These are phyloP conservation scores for Zymoseptoria brevis DNA, from an alignment of 2,329 filamentous ascomycete species.

Conservation along the genomic window DNA sequence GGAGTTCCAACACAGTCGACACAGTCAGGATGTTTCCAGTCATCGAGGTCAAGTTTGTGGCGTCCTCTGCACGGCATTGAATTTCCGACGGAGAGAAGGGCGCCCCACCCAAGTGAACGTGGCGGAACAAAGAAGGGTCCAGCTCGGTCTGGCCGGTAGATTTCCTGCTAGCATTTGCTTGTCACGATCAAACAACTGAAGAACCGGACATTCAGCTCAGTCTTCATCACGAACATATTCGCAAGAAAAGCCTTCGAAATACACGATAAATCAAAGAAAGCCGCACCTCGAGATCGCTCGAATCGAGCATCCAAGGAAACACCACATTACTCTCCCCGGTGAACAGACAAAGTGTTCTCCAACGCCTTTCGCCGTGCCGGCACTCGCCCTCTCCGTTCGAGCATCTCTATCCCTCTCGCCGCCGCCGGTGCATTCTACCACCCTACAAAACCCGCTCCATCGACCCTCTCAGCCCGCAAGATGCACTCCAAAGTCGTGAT, in stretches of 20 bases:
- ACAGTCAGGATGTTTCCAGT: too few relatives aligned
- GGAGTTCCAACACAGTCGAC: too few relatives aligned
- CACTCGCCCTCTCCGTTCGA: conserved; percentile 58
- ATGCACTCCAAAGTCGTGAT: conserved; percentile 91
- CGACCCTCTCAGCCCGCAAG: conserved; percentile 40
- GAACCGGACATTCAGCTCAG: neutral
- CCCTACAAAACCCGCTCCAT: conserved; percentile 32
- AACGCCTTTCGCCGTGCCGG: conserved; percentile 63
- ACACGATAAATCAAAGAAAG: neutral
- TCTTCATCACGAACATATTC: neutral
- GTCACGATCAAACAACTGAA: neutral
- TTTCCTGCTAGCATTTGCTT: neutral
- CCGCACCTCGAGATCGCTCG: neutral
- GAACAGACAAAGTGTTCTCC: conserved; percentile 74
- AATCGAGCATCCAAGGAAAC: neutral
- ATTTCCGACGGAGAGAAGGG: too few relatives aligned
- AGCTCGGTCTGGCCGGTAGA: neutral
- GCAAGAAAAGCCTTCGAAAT: neutral
- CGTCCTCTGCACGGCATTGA: neutral
- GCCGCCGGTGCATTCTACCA: conserved; percentile 60
- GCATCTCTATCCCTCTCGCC: conserved; percentile 63
- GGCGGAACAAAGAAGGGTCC: neutral
- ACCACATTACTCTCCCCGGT: neutral
- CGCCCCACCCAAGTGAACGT: neutral
- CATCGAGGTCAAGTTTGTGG: too few relatives aligned